Evolutionary conservation across 345 rosid genomes (phyloP), one percentile per base, ranked within the genome.

Genomic region (Raphanus raphanistrum): DNA sequence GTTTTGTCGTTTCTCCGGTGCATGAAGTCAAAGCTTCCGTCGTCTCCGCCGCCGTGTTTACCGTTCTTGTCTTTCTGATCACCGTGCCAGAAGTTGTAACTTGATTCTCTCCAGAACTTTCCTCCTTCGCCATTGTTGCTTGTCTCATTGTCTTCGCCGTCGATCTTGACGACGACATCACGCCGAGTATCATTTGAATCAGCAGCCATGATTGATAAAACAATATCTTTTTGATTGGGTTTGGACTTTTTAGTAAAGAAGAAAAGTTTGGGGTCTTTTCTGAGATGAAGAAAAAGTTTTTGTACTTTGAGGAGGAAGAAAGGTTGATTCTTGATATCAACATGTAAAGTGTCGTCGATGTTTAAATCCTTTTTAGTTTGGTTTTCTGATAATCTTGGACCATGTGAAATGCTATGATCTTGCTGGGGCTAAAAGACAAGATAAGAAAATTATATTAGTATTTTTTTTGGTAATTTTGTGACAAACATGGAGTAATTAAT

Each of bases 101-200:
- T 90, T 15, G 92, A 74, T n/a, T 74, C 97, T 72, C 93, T 85
- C 97, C 89, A 85, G 66, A 90, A 79, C 72, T 75, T 84, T 54
- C 67, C 63, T 28, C 31, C 66, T 9, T 77, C 74, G 21, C 60
- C 76, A 63, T 2, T 82, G 75, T 12, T 77, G 35, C 41, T 67
- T 54, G 74, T 1, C 38, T 41, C 68, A 36, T 28, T 38, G 1
- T 13, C 79, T 38, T 66, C 75, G 3, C 84, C 87, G 6, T 79
- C 82, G 70, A 83, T 63, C 63, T 84, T 85, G 36, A 85, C 72
- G 16, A 84, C 62, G 48, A 85, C 52, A 1, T 79, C 82, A 29
- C 88, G 85, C 66, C 76, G 77, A 60, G 62, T 68, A 65, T 83
- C 86, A 77, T 72, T 33, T 4, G 87, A 80, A 65, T 82, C 83